Percentiles rank a stretch among this genome's conserved stretches.
phyloP scores from a whole-genome alignment of 1,284 basidiomycete species.

The Moniliella sp. region DNA sequence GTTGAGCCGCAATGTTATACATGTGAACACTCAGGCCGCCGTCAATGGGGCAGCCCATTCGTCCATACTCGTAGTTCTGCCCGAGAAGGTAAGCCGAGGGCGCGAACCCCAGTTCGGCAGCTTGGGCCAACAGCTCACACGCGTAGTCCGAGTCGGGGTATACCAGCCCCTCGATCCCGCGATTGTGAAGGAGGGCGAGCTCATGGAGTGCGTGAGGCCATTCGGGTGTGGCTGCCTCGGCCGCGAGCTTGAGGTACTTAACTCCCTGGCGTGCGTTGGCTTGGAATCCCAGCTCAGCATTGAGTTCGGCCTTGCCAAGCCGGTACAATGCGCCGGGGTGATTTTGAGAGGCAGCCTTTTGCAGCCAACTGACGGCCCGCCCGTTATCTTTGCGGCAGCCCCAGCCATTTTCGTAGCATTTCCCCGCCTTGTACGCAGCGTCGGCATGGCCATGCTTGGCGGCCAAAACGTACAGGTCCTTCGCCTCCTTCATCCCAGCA shows the following conservation, averaged over 20 bases:
- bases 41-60: slow-evolving; percentile 95
- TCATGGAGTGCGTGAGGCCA: slow-evolving; percentile 93
- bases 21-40: slow-evolving; percentile 91
- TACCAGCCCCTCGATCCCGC: slow-evolving; percentile 84
- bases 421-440: slow-evolving; percentile 87
- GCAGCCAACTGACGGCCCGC: slow-evolving; percentile 77
- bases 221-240: slow-evolving; percentile 54
- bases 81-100: slow-evolving; percentile 84
- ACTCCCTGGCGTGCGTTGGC: slow-evolving; percentile 83
- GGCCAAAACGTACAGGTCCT: slow-evolving; percentile 79
- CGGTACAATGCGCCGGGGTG: slow-evolving; percentile 93
- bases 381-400: slow-evolving; percentile 74
- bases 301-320: slow-evolving; percentile 80
- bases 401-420: slow-evolving; percentile 93
- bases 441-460: slow-evolving; percentile 97
- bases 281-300: slow-evolving; percentile 69
- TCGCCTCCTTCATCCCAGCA: slow-evolving; percentile 95
- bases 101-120: slow-evolving; percentile 81
- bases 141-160: slow-evolving; percentile 91
- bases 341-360: slow-evolving; percentile 55
- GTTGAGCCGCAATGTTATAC: slow-evolving; percentile 64
- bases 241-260: slow-evolving; percentile 89
- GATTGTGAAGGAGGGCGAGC: slow-evolving; percentile 74
- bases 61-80: slow-evolving; percentile 96
- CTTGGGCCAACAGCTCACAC: slow-evolving; percentile 77